These are phyloP conservation scores for Clavariopsis aquatica DNA, from an alignment of 495 filamentous ascomycete genomes.

Conservation along the genomic window DNA sequence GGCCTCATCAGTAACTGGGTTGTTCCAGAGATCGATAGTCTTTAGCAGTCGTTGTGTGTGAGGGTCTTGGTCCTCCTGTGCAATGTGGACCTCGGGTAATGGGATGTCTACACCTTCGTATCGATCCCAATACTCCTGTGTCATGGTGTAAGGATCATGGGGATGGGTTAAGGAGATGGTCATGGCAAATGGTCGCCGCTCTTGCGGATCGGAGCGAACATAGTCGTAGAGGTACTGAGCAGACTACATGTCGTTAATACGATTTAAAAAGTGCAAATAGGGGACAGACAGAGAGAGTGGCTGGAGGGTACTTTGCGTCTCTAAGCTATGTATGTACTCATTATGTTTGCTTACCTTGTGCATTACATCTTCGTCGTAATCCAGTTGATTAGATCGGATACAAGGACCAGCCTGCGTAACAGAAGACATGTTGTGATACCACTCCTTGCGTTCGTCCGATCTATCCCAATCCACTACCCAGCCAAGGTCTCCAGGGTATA, in stretches of 20 bases:
- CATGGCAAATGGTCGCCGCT: slow-evolving; percentile 73
- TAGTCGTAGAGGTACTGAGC: slow-evolving; percentile 82
- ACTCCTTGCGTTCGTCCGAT: slow-evolving; percentile 78
- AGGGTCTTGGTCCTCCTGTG: slow-evolving; percentile 74
- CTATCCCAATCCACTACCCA: slow-evolving; percentile 91
- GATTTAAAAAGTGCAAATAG: background rate
- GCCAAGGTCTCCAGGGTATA: slow-evolving; percentile 87
- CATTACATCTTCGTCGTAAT: slow-evolving; percentile 92
- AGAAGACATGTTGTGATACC: slow-evolving; percentile 89
- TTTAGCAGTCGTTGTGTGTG: slow-evolving; percentile 79
- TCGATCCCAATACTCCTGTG: slow-evolving; percentile 81
- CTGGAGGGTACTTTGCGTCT: too few species aligned
- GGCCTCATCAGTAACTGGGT: slow-evolving; percentile 74
- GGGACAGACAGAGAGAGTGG: background rate
- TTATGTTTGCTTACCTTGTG: slow-evolving; percentile 53
- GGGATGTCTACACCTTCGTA: slow-evolving; percentile 87
- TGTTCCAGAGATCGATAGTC: slow-evolving; percentile 76
- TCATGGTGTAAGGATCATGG: slow-evolving; percentile 89
- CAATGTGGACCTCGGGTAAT: slow-evolving; percentile 70
- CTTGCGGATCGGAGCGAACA: slow-evolving; percentile 65
- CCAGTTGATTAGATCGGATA: slow-evolving; percentile 86
- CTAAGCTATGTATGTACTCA: background rate
- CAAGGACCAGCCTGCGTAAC: slow-evolving; percentile 82
- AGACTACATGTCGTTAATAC: slow-evolving; percentile 42
- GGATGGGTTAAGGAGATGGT: slow-evolving; percentile 90